phyloP scores from a whole-genome alignment of 164 flowering plant genomes.

The Liriodendron chinense region DNA sequence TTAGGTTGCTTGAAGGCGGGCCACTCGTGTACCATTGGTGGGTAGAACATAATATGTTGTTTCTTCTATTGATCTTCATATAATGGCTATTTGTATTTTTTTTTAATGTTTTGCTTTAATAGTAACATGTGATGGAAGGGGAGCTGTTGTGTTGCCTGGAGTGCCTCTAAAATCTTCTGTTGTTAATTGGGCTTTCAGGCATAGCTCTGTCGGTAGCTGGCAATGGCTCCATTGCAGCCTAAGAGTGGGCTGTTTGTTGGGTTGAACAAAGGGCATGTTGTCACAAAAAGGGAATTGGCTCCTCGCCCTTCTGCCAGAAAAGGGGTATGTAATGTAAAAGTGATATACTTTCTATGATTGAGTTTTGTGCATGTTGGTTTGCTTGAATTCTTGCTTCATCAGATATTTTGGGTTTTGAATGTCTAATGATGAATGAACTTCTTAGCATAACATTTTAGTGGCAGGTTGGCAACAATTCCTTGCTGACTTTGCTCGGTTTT shows the following conservation, averaged over 20 bases:
- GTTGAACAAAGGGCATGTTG: conserved; percentile 38
- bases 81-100: background rate
- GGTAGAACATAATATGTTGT: background rate
- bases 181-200: background rate
- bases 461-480: too few relatives aligned
- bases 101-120: background rate
- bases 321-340: conserved; percentile 23
- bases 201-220: conserved; percentile 6
- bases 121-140: background rate
- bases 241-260: conserved; percentile 38
- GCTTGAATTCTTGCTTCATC: background rate
- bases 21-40: background rate
- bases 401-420: too few relatives aligned
- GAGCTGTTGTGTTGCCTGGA: too few relatives aligned
- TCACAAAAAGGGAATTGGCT: conserved; percentile 30
- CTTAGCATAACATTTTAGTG: too few relatives aligned
- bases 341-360: background rate
- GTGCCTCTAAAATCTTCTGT: background rate
- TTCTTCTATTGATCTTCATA: background rate
- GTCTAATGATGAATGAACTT: too few relatives aligned
- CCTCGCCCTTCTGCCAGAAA: conserved; percentile 36
- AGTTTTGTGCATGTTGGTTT: too few relatives aligned
- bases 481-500: too few relatives aligned
- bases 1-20: background rate
- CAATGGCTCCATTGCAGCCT: conserved; percentile 35